A percentile compares a stretch with the other conserved stretches of the same genome.
These are phyloP conservation scores for Solanum sparsipilum DNA, from an alignment of 257 asterid species.

Conservation along the genomic window DNA sequence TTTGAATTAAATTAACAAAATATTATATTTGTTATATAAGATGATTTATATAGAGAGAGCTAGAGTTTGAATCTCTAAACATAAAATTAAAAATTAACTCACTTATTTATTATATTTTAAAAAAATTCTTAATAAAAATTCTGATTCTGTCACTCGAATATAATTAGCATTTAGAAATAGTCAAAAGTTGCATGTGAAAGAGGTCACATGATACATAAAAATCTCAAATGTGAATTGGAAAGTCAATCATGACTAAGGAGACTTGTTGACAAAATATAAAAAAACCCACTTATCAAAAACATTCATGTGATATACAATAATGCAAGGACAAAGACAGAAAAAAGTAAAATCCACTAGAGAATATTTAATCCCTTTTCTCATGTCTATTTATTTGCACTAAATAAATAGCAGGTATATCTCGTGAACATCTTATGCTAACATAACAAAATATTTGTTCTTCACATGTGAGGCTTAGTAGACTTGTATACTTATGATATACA, in stretches of 20 bases:
- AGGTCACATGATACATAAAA: background rate
- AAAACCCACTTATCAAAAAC: background rate
- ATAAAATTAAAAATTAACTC: too few species aligned
- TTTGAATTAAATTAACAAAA: too few species aligned
- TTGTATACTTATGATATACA: too few species aligned
- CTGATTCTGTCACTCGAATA: accelerated
- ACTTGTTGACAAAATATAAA: background rate
- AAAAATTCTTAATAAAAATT: too few species aligned
- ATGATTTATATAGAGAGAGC: too few species aligned
- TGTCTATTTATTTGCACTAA: background rate
- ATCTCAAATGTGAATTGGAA: background rate
- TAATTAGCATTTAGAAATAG: background rate
- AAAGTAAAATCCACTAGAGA: background rate
- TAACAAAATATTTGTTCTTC: too few species aligned
- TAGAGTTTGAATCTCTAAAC: too few species aligned
- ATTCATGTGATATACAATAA: background rate
- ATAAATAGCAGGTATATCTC: too few species aligned
- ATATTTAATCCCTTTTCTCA: background rate
- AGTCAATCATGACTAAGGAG: background rate
- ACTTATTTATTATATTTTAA: too few species aligned
- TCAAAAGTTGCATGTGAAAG: background rate
- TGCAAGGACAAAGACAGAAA: background rate
- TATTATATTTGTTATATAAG: too few species aligned
- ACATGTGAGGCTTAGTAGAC: too few species aligned
- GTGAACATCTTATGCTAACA: too few species aligned